Conservation (phyloP, 805 yeast species). For the Nakazawaea ishiwadae region DNA sequence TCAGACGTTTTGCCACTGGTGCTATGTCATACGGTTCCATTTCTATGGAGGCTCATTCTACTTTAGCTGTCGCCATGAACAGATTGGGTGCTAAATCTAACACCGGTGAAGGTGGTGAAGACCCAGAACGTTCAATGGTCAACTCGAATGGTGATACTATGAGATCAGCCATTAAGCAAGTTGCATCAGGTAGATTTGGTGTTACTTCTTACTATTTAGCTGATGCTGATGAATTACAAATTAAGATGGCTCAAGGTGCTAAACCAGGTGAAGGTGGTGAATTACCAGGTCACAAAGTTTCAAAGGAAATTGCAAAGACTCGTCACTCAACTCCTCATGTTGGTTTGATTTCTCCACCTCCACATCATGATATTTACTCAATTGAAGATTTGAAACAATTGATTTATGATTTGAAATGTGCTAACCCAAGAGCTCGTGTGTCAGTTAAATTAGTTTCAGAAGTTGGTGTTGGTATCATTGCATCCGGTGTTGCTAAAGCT, state of each 20-base stretch:
- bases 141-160: conserved; percentile 90
- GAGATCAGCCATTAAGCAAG: conserved; percentile 98
- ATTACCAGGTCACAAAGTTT: conserved; percentile 90
- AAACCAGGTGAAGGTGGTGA: conserved; percentile 99
- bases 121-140: conserved; percentile 79
- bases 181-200: conserved; percentile 98
- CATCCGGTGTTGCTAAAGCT: conserved; percentile 98
- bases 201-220: conserved; percentile 92
- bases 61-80: conserved; percentile 98
- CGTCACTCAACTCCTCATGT: conserved; percentile 97
- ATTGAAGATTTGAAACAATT: conserved; percentile 97
- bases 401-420: conserved; percentile 92
- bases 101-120: conserved; percentile 99
- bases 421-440: conserved; percentile 95
- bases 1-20: conserved; percentile 96
- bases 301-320: conserved; percentile 83
- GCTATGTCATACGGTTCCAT: conserved; percentile 99
- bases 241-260: conserved; percentile 99
- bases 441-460: conserved; percentile 96
- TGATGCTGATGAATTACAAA: conserved; percentile 96
- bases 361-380: conserved; percentile 97
- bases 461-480: conserved; percentile 98
- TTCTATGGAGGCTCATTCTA: conserved; percentile 97
- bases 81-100: conserved; percentile 96
- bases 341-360: conserved; percentile 96